Evolutionary conservation across 2,329 filamentous ascomycete species (phyloP), one percentile per base, ranked within the genome.

Genomic region (Colletotrichum phormii): DNA sequence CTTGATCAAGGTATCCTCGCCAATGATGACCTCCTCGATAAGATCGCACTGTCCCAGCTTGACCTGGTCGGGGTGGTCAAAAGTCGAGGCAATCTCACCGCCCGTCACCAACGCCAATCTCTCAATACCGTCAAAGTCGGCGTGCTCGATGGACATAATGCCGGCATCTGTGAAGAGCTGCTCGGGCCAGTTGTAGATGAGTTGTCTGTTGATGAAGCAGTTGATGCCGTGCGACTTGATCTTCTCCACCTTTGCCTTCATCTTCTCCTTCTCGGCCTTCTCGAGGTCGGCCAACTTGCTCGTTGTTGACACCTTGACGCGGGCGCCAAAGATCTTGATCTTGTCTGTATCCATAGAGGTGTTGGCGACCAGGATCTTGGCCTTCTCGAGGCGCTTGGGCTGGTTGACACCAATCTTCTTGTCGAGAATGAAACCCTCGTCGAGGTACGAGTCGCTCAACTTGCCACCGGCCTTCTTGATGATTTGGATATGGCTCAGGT

Each of bases 161-260:
- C 97, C 97, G 8, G 95, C 96, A 82, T 99, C 97, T 46, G 96
- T 95, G 81, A 99, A 99, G 59, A 99, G 92, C 86, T 99, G 97
- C 85, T 99, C 97, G 6, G 97, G 97, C 97, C 97, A 99, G 89
- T 99, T 99, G 89, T 99, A 99, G 86, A 99, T 99, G 75, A 99
- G 91, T 84, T 99, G 97, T 78, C 97, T 90, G 90, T 99, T 99
- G 84, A 99, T 98, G 84, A 99, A 99, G 89, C 97, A 98, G 90
- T 99, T 99, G 86, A 99, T 98, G 72, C 97, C 97, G 81, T 99
- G 97, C 59, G 95, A 90, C 90, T 98, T 99, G 87, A 99, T 99
- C 84, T 95, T 96, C 75, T 99, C 97, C 58, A 99, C 97, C 90
- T 99, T 99, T 76, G 94, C 93, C 89, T 95, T 97, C 97, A 99